phyloP scores from a whole-genome alignment of 148 eudicot species.

The Talinum fruticosum region DNA sequence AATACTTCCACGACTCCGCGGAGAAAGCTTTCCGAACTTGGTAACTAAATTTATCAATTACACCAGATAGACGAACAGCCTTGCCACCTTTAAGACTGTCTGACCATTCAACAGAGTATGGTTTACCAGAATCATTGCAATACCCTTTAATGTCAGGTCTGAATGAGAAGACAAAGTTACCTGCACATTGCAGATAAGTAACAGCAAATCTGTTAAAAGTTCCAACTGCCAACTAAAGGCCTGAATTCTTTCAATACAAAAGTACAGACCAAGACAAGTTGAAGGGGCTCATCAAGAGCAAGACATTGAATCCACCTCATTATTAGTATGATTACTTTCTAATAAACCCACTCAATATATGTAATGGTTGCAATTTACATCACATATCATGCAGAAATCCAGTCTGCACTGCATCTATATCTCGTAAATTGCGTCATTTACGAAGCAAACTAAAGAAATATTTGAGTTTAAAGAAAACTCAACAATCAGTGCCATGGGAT shows the following conservation, averaged over 20 bases:
- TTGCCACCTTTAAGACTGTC: slow-evolving; percentile 81
- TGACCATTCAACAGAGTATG: slow-evolving; percentile 72
- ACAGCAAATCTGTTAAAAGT: slow-evolving; percentile 7
- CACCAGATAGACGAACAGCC: slow-evolving; percentile 73
- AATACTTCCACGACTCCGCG: slow-evolving; percentile 48
- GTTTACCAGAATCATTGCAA: slow-evolving; percentile 22
- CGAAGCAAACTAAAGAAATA: neutral
- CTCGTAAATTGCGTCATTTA: neutral
- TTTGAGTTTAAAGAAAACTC: neutral
- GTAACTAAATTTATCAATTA: slow-evolving; percentile 83
- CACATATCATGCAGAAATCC: neutral
- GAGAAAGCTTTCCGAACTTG: slow-evolving; percentile 75
- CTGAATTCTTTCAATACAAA: neutral
- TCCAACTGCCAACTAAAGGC: neutral
- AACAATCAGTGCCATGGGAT: neutral
- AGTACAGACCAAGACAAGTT: neutral
- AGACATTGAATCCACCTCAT: neutral
- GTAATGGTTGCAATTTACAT: neutral
- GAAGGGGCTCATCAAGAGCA: neutral
- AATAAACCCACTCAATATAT: neutral
- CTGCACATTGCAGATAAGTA: slow-evolving; percentile 44
- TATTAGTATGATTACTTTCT: neutral
- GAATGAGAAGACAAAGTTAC: slow-evolving; percentile 82
- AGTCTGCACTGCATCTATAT: too few species aligned
- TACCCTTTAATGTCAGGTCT: slow-evolving; percentile 58